A percentile compares a stretch with the other conserved stretches of the same genome.
Evolutionary conservation across 23 red algal species (phyloP).

Genomic region (Gracilaria vermiculophylla): DNA sequence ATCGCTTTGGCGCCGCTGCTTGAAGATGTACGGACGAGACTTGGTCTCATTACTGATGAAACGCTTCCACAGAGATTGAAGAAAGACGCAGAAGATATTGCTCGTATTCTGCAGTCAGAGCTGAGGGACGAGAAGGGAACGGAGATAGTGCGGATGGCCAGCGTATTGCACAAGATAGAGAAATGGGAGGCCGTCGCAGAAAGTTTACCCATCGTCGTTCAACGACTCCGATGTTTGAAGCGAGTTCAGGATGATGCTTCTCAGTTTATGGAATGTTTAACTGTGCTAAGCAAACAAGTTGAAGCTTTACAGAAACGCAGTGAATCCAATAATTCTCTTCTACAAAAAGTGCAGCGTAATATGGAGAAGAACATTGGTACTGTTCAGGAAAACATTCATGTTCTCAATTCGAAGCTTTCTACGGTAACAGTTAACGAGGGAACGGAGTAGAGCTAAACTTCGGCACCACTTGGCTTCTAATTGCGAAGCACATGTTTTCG

Average conservation of each 20-base stretch:
- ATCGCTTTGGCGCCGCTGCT: slow-evolving; percentile 14
- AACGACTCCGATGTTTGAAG: slow-evolving; percentile 45
- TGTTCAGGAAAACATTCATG: slow-evolving; percentile 33
- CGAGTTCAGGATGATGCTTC: slow-evolving; percentile 49
- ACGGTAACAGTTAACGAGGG: not conserved
- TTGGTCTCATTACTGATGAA: slow-evolving; percentile 31
- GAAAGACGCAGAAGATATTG: slow-evolving; percentile 50
- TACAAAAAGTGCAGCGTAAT: slow-evolving; percentile 25
- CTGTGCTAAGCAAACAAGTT: slow-evolving; percentile 21
- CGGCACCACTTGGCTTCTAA: too few species aligned
- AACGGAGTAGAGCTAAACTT: not conserved
- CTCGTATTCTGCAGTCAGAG: slow-evolving; percentile 27
- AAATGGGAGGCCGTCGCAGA: slow-evolving; percentile 45
- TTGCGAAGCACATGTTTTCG: too few species aligned
- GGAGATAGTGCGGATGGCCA: slow-evolving; percentile 15
- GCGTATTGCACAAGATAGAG: slow-evolving; percentile 51
- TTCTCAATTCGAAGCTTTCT: slow-evolving; percentile 22
- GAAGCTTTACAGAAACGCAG: slow-evolving; percentile 34
- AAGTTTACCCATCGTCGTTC: slow-evolving; percentile 29
- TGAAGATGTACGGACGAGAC: slow-evolving; percentile 28
- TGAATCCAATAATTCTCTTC: slow-evolving; percentile 16
- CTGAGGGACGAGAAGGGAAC: slow-evolving; percentile 20
- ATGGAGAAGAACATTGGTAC: slow-evolving; percentile 20
- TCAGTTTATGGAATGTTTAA: slow-evolving; percentile 23
- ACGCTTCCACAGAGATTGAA: slow-evolving; percentile 36